These are phyloP conservation scores for Rutstroemia sydowiana DNA, from an alignment of 2,329 filamentous ascomycete species.

Conservation along the genomic window DNA sequence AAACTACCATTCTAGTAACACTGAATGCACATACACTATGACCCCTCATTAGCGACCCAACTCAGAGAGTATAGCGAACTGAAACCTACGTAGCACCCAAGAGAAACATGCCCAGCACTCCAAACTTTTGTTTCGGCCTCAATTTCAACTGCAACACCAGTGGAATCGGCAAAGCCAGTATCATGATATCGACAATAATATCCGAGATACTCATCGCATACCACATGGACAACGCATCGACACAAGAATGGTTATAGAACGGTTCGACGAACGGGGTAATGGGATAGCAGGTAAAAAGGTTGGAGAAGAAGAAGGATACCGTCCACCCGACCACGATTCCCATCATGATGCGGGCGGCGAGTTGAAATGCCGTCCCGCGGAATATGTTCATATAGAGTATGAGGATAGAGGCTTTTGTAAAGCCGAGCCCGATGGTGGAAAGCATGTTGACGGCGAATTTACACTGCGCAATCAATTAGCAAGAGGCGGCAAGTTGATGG, in stretches of 20 bases:
- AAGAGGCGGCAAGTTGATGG: background rate
- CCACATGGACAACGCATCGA: background rate
- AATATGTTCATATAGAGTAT: background rate
- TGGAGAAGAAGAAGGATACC: background rate
- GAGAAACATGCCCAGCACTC: background rate
- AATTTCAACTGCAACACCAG: background rate
- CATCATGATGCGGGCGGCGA: background rate
- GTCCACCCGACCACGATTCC: background rate
- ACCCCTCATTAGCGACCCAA: background rate
- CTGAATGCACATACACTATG: background rate
- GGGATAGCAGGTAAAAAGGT: background rate
- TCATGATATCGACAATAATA: background rate
- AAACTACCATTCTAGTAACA: background rate
- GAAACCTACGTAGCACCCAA: background rate
- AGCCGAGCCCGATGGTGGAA: background rate
- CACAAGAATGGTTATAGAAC: background rate
- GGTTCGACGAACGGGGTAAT: background rate
- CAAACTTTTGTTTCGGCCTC: background rate
- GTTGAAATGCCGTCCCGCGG: background rate
- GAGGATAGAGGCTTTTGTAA: background rate
- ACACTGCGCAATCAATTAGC: background rate
- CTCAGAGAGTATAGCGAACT: background rate
- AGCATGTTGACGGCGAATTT: background rate
- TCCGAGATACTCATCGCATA: background rate
- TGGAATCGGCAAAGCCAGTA: background rate